Base-by-base conservation (phyloP, 768 basidiomycete genomes). In the Coprinellus aureogranulatus region DNA sequence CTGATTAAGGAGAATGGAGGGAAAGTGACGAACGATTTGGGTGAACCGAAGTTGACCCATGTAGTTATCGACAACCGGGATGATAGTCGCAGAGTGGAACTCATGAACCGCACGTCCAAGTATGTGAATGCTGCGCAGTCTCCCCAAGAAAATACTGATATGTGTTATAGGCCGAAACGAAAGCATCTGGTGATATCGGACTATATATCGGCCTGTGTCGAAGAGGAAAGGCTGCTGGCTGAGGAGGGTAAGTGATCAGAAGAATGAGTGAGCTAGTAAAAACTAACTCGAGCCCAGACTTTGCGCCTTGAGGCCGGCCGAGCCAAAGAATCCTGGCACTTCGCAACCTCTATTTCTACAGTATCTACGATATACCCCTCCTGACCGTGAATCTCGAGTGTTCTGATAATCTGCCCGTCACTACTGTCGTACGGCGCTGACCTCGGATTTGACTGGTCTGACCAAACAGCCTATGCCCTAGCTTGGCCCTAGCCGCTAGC, bases 51-150 rank as follows among this genome's bases (percentile, higher is more conserved):
- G 67, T 75, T 98, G 40, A 96, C 94, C 0, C 95, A 98, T 69
- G 72, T 96, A 45, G 76, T 97, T 41, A 68, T 94, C 53, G 90
- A 94, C 73, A 90, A 90, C 71, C 85, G 88, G 9, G 93, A 95
- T 63, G 81, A 80, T 48, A 86, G 82, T 61, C 84, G 92, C 37
- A 85, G 91, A 54, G 68, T 82, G 27, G 83, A 87, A 58, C 76
- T 95, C 58, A 85, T 87, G 65, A 82, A 81, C 64, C 81, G 80
- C 47, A 91, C 91, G 6, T 82, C 86, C 10, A 80, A 85, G 92
- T 92, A 62, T 63, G 84, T 73, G 40, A 52, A 6, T 14, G 14
- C 34, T 52, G 23, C 25, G 37, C 41, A 30, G 30, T 59, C 26
- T 34, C 39, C 55, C 37, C 47, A 22, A 54, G 58, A 47, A 53